Conservation (phyloP, 2,329 filamentous ascomycete genomes). For the Fusarium sp. region DNA sequence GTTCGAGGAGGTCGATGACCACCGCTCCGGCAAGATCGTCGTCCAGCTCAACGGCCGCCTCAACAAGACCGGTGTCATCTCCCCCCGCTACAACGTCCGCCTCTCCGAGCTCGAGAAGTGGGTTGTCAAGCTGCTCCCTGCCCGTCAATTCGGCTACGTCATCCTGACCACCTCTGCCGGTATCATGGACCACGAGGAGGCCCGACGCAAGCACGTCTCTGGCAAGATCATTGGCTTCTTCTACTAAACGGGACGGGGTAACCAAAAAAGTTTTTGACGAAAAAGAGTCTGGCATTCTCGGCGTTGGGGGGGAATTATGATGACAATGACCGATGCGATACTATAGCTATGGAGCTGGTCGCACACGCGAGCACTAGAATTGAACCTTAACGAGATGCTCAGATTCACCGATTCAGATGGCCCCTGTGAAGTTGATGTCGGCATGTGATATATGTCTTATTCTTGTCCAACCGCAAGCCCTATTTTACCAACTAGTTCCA, state of each 20-base stretch:
- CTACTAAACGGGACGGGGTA: conserved; percentile 73
- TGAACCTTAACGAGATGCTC: conserved; percentile 48
- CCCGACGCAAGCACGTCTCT: conserved; percentile 97
- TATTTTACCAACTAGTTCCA: background rate
- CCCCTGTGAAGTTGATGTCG: background rate
- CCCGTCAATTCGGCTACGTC: conserved; percentile 99
- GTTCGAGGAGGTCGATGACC: conserved; percentile 99
- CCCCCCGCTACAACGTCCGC: conserved; percentile 98
- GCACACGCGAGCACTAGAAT: conserved; percentile 52
- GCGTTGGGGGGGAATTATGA: conserved; percentile 52
- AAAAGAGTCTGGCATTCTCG: conserved; percentile 49
- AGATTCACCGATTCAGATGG: conserved; percentile 23
- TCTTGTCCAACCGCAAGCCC: background rate
- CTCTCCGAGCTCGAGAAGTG: conserved; percentile 99
- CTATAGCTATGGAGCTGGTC: conserved; percentile 47
- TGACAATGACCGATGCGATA: conserved; percentile 53
- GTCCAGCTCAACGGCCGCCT: conserved; percentile 99
- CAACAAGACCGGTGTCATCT: conserved; percentile 99
- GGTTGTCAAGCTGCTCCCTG: conserved; percentile 98
- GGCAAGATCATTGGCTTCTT: conserved; percentile 99
- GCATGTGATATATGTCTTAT: background rate
- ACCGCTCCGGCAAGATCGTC: conserved; percentile 99
- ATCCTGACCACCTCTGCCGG: conserved; percentile 98
- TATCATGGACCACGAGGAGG: conserved; percentile 99
- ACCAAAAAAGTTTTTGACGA: conserved; percentile 43